Base-by-base conservation (phyloP, 1,139 yeast genomes). In the Hansenula lynferdii region DNA sequence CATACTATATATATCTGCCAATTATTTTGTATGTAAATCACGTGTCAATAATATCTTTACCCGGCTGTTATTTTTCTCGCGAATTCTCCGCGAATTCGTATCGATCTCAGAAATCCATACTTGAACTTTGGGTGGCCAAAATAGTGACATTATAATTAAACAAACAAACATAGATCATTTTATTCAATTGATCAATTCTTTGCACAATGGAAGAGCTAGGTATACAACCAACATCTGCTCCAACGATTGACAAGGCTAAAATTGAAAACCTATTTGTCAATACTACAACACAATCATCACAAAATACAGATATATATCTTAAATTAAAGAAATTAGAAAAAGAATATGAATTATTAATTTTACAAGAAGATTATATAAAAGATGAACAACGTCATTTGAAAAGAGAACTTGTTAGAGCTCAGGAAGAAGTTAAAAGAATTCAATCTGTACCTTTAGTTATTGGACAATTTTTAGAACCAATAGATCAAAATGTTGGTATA, bases 381-480 rank as follows among this genome's bases (percentile, higher is more conserved):
- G 98, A 92, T 60, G 99, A 94, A 63, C 97, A 90, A 60, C 94
- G 97, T 58, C 96, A 90, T 63, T 73, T 94, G 58, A 90, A 87
- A 58, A 75, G 97, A 50, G 99, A 94, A 66, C 74, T 94, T 42
- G 81, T 90, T 33, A 80, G 97, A 52, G 98, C 98, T 2, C 98
- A 94, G 62, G 98, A 94, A 63, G 99, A 94, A 64, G 98, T 92
- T 36, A 92, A 92, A 63, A 78, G 97, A 54, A 94, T 94, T 60
- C 96, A 92, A 58, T 85, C 96, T 4, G 99, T 94, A 37, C 99
- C 99, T 15, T 72, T 94, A 48, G 98, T 94, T 24, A 94, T 94
- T 64, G 99, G 99, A 18, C 98, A 94, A 65, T 94, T 94, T 55
- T 71, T 94, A 53, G 99, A 94, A 62, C 97, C 98, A 42, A 90